Percentiles rank a stretch among this genome's conserved stretches.
Conservation (phyloP, 1,284 basidiomycete genomes). For the Hypsizygus ulmarius region DNA sequence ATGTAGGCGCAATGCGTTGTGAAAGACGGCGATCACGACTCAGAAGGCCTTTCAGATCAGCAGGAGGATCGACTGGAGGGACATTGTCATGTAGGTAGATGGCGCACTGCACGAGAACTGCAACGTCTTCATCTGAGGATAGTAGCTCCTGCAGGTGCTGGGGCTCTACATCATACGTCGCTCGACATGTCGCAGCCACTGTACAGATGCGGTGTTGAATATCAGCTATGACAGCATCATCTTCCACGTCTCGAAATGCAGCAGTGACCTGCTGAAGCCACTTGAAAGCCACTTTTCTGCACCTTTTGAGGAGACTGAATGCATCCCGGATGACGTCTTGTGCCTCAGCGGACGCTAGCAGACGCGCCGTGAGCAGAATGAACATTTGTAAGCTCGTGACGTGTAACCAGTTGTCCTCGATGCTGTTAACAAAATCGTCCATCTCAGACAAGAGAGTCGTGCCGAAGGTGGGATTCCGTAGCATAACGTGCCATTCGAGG, state of each 20-base stretch:
- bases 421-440: conserved; percentile 24
- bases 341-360: conserved; percentile 28
- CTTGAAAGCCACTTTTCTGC: conserved; percentile 30
- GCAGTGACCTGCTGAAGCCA: conserved; percentile 35
- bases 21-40: conserved; percentile 24
- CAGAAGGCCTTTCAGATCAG: conserved; percentile 21
- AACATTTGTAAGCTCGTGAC: conserved; percentile 34
- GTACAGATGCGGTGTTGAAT: conserved; percentile 30
- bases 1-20: conserved; percentile 23
- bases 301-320: conserved; percentile 4
- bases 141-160: conserved; percentile 21
- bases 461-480: conserved; percentile 32
- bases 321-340: conserved; percentile 10
- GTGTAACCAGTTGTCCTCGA: conserved; percentile 44
- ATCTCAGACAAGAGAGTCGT: conserved; percentile 32
- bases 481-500: conserved; percentile 36
- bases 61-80: conserved; percentile 3
- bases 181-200: conserved; percentile 37
- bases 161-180: conserved; percentile 38
- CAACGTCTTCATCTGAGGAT: conserved; percentile 24
- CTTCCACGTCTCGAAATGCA: conserved; percentile 22
- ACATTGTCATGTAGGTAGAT: conserved; percentile 33
- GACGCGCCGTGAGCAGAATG: conserved; percentile 32
- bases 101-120: conserved; percentile 33
- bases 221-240: conserved; percentile 18